Evolutionary conservation across 768 basidiomycete species (phyloP), one percentile per base, ranked within the genome.

Genomic region (Hygrocybe punicea): DNA sequence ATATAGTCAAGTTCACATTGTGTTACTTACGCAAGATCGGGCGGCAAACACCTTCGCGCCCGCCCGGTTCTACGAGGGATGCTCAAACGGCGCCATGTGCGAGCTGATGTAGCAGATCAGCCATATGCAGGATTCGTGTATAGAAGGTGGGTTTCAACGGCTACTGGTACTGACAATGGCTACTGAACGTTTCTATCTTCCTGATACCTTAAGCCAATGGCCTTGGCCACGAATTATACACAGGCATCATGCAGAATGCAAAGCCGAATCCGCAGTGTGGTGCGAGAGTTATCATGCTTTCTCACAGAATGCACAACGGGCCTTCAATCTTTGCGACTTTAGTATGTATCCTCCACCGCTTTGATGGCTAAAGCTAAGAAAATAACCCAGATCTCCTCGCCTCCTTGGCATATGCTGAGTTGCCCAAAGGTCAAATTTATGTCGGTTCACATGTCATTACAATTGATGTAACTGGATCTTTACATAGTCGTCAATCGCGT

Each of bases 151-250:
- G 29, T 29, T 29, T 29, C 29, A 29, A 29, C 29, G 29, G 29
- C 29, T 29, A 4, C 8, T 29, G 29, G 29, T 29, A 29, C 29
- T 29, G 29, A 29, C 29, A 29, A 29, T 29, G 29, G 29, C 29
- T 8, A 29, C 29, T 29, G 29, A 29, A 29, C 29, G 29, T 44
- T 53, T 72, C 49, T 60, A 62, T 49, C 66, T 80, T 37, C 78
- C 79, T 6, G 69, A 76, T 23, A 74, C 72, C 9, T 66, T 81
- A 40, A 58, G 58, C 13, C 63, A 63, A 13, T 82, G 80, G 80
- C 78, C 78, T 2, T 80, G 75, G 77, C 63, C 61, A 6, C 73
- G 79, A 3, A 53, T 46, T 24, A 60, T 80, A 42, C 80, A 78
- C 57, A 69, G 72, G 0, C 60, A 72, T 58, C 78, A 77, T 44